These are phyloP conservation scores for Trametes versicolor DNA, from an alignment of 1,284 basidiomycete species.

Conservation along the genomic window DNA sequence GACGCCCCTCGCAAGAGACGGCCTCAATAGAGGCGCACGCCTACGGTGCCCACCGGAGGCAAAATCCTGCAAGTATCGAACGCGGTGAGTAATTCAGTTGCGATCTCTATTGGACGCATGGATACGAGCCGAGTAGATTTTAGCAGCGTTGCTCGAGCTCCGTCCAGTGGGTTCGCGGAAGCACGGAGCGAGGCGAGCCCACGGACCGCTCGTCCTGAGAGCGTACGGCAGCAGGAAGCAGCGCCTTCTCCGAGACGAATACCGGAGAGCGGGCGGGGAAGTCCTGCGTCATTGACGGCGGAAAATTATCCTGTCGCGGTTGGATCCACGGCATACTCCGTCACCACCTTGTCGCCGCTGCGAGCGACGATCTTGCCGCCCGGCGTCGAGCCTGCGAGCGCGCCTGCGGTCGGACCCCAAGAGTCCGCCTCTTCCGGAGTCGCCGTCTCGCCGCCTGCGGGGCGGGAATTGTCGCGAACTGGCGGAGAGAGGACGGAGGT, in stretches of 20 bases:
- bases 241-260: constrained; percentile 20
- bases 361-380: constrained; percentile 25
- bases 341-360: constrained; percentile 30
- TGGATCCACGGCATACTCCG: constrained; percentile 33
- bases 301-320: constrained; percentile 30
- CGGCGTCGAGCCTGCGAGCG: constrained; percentile 10
- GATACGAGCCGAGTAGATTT: constrained; percentile 21
- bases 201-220: constrained; percentile 17
- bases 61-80: constrained; percentile 7
- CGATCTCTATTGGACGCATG: not conserved
- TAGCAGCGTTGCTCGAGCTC: constrained; percentile 24
- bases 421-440: constrained; percentile 11
- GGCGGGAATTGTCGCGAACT: not conserved
- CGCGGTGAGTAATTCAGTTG: constrained; percentile 23
- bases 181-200: constrained; percentile 18
- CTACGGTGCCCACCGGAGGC: constrained; percentile 13
- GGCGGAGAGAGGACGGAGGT: constrained; percentile 16
- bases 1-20: constrained; percentile 10
- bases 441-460: constrained; percentile 9
- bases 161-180: constrained; percentile 12
- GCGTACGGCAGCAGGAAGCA: constrained; percentile 9
- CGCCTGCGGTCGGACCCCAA: constrained; percentile 5
- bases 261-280: constrained; percentile 24
- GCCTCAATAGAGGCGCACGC: not conserved
- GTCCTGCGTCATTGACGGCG: constrained; percentile 20